Percentiles rank a stretch among this genome's conserved stretches.
Conservation (phyloP, 2,329 filamentous ascomycete genomes). For the Penicillium sp. region DNA sequence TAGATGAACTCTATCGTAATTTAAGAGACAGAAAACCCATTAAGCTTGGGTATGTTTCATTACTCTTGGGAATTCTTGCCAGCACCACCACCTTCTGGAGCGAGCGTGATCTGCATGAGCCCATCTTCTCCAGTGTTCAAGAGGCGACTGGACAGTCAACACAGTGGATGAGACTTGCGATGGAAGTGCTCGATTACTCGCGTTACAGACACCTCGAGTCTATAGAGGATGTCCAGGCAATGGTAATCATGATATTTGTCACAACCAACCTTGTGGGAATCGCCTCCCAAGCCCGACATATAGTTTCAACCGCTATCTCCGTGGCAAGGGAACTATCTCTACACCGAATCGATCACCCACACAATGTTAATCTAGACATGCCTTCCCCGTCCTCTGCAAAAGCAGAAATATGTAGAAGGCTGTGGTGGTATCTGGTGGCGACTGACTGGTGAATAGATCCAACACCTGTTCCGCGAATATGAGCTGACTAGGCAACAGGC, state of each 20-base stretch:
- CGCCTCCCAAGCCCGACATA: constrained; percentile 32
- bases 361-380: constrained; percentile 12
- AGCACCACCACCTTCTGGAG: constrained; percentile 36
- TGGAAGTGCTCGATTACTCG: constrained; percentile 37
- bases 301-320: constrained; percentile 34
- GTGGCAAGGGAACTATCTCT: constrained; percentile 21
- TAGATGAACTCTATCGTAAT: constrained; percentile 33
- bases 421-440: constrained; percentile 44
- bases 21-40: constrained; percentile 21
- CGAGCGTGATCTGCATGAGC: constrained; percentile 12
- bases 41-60: constrained; percentile 28
- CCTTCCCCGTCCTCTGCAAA: constrained; percentile 26
- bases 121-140: constrained; percentile 17
- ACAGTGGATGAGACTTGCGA: constrained; percentile 31
- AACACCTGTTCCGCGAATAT: not conserved
- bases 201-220: constrained; percentile 23
- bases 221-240: constrained; percentile 39
- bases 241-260: constrained; percentile 37
- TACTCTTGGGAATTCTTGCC: constrained; percentile 36
- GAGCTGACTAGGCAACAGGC: constrained; percentile 10
- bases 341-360: constrained; percentile 21
- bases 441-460: constrained; percentile 36
- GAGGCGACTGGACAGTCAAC: constrained; percentile 31
- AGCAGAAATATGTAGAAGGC: constrained; percentile 39
- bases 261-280: constrained; percentile 37